Conservation (phyloP, 2,329 filamentous ascomycete species). For the Metarhizium humberi region DNA sequence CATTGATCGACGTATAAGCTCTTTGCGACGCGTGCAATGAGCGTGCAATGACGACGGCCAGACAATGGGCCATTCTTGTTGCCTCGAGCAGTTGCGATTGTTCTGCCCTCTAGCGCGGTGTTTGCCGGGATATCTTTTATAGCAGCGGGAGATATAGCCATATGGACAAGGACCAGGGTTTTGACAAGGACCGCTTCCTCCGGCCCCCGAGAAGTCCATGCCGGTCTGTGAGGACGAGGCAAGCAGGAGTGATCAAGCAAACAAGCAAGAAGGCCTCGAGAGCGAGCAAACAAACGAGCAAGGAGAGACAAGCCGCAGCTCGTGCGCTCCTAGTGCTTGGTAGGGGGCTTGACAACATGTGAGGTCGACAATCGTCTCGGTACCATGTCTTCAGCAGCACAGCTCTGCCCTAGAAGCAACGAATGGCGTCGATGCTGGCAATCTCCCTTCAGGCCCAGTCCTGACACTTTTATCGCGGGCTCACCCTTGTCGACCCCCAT, state of each 20-base stretch:
- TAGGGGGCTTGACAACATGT: not conserved
- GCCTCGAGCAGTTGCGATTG: not conserved
- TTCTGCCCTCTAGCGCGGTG: not conserved
- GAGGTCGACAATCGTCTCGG: not conserved
- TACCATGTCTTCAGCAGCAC: not conserved
- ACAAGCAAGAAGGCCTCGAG: not conserved
- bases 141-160: not conserved
- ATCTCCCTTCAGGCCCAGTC: not conserved
- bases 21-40: not conserved
- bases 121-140: not conserved
- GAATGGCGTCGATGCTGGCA: not conserved
- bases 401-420: not conserved
- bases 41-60: not conserved
- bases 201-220: not conserved
- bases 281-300: not conserved
- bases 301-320: not conserved
- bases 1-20: constrained; percentile 1
- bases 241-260: not conserved
- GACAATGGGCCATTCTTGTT: not conserved
- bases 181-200: not conserved
- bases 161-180: not conserved
- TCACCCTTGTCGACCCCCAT: not conserved
- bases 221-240: too few species aligned
- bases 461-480: not conserved
- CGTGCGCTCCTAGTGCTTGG: not conserved